Percentiles rank a stretch among this genome's conserved stretches.
Conservation (phyloP, 352 stramenopile species). For the Phytopythium litorale region DNA sequence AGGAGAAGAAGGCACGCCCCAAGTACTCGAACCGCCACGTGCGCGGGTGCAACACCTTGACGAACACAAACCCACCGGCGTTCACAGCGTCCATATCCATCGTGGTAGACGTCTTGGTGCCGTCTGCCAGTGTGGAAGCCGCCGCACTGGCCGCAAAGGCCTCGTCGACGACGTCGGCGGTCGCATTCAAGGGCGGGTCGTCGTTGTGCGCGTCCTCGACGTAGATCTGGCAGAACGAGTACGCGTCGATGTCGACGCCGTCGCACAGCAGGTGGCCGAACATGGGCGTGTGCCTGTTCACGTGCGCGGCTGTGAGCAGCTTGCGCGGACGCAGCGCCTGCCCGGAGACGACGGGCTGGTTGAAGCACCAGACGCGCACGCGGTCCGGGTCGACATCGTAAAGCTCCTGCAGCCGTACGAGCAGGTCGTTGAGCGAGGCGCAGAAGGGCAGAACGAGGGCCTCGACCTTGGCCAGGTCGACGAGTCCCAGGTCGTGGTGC, state of each 20-base stretch:
- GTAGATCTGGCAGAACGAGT: conserved; percentile 79
- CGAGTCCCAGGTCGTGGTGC: conserved; percentile 55
- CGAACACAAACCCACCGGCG: conserved; percentile 45
- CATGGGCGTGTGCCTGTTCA: conserved; percentile 39
- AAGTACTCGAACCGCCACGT: conserved; percentile 40
- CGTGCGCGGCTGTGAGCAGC: conserved; percentile 42
- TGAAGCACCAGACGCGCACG: conserved; percentile 69
- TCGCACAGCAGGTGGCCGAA: conserved; percentile 72
- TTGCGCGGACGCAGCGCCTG: conserved; percentile 71
- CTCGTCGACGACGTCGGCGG: background rate
- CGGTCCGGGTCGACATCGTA: conserved; percentile 28
- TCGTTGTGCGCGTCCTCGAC: conserved; percentile 35
- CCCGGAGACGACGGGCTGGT: conserved; percentile 67
- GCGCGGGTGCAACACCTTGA: conserved; percentile 54
- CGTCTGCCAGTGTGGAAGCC: background rate
- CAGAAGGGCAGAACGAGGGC: conserved; percentile 69
- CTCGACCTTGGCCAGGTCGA: conserved; percentile 37
- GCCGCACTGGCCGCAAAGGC: background rate
- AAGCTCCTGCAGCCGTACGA: conserved; percentile 26
- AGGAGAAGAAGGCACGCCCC: conserved; percentile 29
- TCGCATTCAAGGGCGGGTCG: conserved; percentile 16
- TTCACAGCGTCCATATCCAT: background rate
- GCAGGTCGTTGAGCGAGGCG: conserved; percentile 51
- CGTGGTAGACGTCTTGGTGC: background rate
- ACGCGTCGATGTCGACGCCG: conserved; percentile 79